These are phyloP conservation scores for Sporothrix humicola DNA, from an alignment of 2,329 filamentous ascomycete genomes.

Conservation along the genomic window DNA sequence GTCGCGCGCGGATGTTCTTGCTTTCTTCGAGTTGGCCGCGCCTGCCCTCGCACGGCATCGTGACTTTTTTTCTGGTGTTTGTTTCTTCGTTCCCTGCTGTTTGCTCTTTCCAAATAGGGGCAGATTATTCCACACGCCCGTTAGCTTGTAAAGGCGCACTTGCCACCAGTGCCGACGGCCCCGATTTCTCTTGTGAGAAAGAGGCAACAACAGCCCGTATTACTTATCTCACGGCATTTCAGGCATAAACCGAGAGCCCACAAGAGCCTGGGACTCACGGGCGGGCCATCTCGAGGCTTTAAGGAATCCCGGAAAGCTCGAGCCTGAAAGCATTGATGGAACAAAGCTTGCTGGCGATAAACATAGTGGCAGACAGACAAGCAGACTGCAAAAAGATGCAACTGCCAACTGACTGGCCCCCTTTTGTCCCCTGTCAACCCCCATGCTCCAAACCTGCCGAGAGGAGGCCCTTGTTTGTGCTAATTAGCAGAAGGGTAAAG, in stretches of 20 bases:
- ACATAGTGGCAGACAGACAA: not conserved
- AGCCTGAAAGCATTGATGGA: not conserved
- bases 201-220: not conserved
- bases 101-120: constrained; percentile 1
- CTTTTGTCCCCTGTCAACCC: constrained; percentile 28
- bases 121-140: not conserved
- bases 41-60: not conserved
- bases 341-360: not conserved
- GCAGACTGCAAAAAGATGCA: not conserved
- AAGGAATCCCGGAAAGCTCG: not conserved
- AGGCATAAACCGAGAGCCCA: not conserved
- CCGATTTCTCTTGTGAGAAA: not conserved
- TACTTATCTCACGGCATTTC: not conserved
- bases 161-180: constrained; percentile 14
- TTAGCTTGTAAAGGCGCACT: constrained; percentile 1
- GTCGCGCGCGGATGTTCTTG: constrained; percentile 1
- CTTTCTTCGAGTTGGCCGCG: not conserved
- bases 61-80: not conserved
- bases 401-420: constrained; percentile 8
- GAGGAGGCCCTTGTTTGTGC: constrained; percentile 26
- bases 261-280: not conserved
- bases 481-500: constrained; percentile 30
- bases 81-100: not conserved
- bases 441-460: constrained; percentile 18
- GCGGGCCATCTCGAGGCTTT: not conserved